These are phyloP conservation scores for Cryptococcus sp. DNA, from an alignment of 1,284 basidiomycete species.

Conservation along the genomic window DNA sequence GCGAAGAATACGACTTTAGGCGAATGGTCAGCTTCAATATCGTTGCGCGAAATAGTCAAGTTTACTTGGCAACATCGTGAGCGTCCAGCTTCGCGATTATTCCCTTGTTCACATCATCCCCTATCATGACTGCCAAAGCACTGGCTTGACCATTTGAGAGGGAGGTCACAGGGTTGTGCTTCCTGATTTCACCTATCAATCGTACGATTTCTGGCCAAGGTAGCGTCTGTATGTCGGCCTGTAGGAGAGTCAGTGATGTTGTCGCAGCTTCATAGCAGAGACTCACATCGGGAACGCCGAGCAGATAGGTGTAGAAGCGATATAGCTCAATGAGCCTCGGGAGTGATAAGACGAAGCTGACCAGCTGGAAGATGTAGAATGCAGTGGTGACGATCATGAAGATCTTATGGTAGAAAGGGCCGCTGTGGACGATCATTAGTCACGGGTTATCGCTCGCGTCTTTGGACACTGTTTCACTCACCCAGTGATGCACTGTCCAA, in stretches of 20 bases:
- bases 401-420: conserved; percentile 54
- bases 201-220: conserved; percentile 94
- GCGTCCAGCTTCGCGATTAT: conserved; percentile 78
- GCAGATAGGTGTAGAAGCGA: conserved; percentile 69
- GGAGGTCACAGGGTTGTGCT: conserved; percentile 84
- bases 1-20: conserved; percentile 75
- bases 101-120: conserved; percentile 33
- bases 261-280: background rate
- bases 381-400: conserved; percentile 77
- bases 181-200: conserved; percentile 81
- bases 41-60: background rate
- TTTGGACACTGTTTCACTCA: conserved; percentile 50
- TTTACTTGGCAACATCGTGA: conserved; percentile 67
- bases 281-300: conserved; percentile 61
- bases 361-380: conserved; percentile 69
- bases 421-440: no score
- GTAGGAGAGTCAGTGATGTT: conserved; percentile 58
- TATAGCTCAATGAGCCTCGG: conserved; percentile 86
- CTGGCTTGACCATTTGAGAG: conserved; percentile 58
- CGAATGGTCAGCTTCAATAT: background rate
- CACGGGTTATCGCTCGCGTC: background rate
- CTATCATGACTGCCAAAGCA: conserved; percentile 46
- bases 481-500: conserved; percentile 77
- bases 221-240: conserved; percentile 96
- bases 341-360: conserved; percentile 59